A percentile compares a stretch with the other conserved stretches of the same genome.
Evolutionary conservation across 495 filamentous ascomycete genomes (phyloP).

Genomic region (Zalerion maritima): DNA sequence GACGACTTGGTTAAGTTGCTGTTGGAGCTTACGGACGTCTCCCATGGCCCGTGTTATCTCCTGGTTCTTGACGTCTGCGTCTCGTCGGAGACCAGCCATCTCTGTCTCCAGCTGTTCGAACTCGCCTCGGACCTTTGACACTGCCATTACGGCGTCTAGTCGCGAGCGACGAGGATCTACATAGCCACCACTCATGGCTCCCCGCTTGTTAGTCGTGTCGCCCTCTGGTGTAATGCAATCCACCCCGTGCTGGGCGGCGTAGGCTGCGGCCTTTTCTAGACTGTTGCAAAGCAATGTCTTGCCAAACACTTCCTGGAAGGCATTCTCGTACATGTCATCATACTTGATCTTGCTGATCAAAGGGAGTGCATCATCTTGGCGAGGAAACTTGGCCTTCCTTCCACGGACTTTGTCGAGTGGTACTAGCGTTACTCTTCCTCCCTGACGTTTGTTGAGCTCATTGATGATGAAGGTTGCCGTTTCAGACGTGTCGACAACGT

Average conservation of each 20-base stretch:
- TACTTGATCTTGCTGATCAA: slow-evolving; percentile 78
- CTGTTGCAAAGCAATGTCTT: slow-evolving; percentile 91
- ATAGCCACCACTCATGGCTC: slow-evolving; percentile 87
- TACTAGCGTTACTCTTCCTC: slow-evolving; percentile 91
- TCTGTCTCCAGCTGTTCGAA: slow-evolving; percentile 48
- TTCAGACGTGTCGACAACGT: slow-evolving; percentile 84
- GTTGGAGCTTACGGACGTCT: slow-evolving; percentile 70
- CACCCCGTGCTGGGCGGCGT: slow-evolving; percentile 77
- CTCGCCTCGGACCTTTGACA: slow-evolving; percentile 58
- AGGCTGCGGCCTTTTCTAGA: slow-evolving; percentile 69
- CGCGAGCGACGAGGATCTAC: slow-evolving; percentile 71
- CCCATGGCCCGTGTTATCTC: slow-evolving; percentile 69
- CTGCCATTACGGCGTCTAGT: slow-evolving; percentile 65
- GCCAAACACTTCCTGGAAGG: slow-evolving; percentile 87
- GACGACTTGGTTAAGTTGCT: slow-evolving; percentile 61
- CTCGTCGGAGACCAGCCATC: slow-evolving; percentile 24
- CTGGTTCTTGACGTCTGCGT: slow-evolving; percentile 68
- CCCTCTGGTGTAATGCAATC: slow-evolving; percentile 89
- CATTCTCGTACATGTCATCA: slow-evolving; percentile 61
- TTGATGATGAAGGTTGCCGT: slow-evolving; percentile 73
- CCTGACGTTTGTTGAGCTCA: slow-evolving; percentile 59
- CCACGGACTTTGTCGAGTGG: slow-evolving; percentile 68
- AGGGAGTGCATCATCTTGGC: slow-evolving; percentile 71
- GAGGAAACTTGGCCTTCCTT: slow-evolving; percentile 57
- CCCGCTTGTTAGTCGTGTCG: slow-evolving; percentile 84